A percentile compares a stretch with the other conserved stretches of the same genome.
These are phyloP conservation scores for Pisolithus albus DNA, from an alignment of 768 basidiomycete genomes.

Conservation along the genomic window DNA sequence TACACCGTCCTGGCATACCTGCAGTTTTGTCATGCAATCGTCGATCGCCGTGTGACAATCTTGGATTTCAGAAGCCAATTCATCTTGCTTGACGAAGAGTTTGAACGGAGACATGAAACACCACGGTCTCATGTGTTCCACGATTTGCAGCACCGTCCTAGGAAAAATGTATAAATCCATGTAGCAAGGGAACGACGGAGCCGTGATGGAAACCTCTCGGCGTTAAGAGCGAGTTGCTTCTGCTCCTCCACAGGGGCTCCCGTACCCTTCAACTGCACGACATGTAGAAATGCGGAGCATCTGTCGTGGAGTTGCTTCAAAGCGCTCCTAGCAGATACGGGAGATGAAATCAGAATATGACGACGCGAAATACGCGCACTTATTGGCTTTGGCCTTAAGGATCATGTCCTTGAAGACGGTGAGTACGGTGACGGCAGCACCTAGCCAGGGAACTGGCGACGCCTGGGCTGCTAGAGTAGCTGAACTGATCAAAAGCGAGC, in stretches of 20 bases:
- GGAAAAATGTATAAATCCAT: constrained; percentile 5
- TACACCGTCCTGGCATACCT: constrained; percentile 27
- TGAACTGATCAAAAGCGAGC: constrained; percentile 10
- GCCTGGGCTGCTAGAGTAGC: constrained; percentile 44
- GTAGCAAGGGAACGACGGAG: neutral
- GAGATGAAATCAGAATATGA: neutral
- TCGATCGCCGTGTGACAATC: constrained; percentile 39
- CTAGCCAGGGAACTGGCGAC: constrained; percentile 42
- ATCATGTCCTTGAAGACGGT: constrained; percentile 40
- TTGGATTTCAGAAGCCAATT: constrained; percentile 39
- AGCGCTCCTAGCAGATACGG: constrained; percentile 29
- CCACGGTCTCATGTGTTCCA: constrained; percentile 40
- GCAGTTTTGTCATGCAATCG: constrained; percentile 41
- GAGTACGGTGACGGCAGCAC: constrained; percentile 35
- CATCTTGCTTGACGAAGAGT: constrained; percentile 40
- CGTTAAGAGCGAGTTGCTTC: constrained; percentile 25
- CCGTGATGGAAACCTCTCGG: constrained; percentile 24
- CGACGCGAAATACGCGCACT: constrained; percentile 23
- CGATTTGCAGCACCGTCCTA: constrained; percentile 31
- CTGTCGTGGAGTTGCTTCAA: constrained; percentile 41
- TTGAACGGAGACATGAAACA: constrained; percentile 32
- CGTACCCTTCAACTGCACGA: constrained; percentile 27
- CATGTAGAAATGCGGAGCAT: constrained; percentile 36
- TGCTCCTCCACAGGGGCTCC: constrained; percentile 26
- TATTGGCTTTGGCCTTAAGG: constrained; percentile 42